Conservation (phyloP, 768 basidiomycete genomes). For the Gymnopilus junonius region DNA sequence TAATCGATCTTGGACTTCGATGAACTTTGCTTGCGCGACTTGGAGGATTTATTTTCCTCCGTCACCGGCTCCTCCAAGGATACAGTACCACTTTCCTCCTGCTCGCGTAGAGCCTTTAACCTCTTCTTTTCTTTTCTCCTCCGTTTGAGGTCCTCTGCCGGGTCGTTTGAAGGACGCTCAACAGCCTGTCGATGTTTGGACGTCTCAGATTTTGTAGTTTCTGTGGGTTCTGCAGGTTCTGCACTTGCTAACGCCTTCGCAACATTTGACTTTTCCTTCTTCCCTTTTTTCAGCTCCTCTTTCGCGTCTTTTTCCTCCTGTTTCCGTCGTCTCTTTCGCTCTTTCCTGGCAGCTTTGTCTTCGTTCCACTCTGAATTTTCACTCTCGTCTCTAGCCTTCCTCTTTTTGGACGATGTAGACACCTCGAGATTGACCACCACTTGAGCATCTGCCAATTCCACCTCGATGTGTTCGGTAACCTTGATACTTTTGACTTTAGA, state of each 20-base stretch:
- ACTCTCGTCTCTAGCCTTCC: slow-evolving; percentile 4
- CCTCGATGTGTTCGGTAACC: slow-evolving; percentile 21
- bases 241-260: neutral
- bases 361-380: neutral
- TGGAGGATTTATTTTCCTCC: neutral
- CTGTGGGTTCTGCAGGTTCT: neutral
- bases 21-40: neutral
- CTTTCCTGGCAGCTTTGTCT: slow-evolving; percentile 14
- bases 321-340: slow-evolving; percentile 16
- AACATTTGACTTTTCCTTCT: slow-evolving; percentile 8
- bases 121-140: slow-evolving; percentile 14
- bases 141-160: slow-evolving; percentile 17
- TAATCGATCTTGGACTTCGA: neutral
- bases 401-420: slow-evolving; percentile 15
- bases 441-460: slow-evolving; percentile 13
- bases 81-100: neutral
- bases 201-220: neutral
- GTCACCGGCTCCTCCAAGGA: neutral
- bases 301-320: slow-evolving; percentile 9
- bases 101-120: neutral
- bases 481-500: slow-evolving; percentile 16
- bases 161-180: neutral
- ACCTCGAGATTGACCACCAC: slow-evolving; percentile 24
- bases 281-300: slow-evolving; percentile 11
- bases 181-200: neutral